These are phyloP conservation scores for Pleurotus giganteus DNA, from an alignment of 768 basidiomycete genomes.

Conservation along the genomic window DNA sequence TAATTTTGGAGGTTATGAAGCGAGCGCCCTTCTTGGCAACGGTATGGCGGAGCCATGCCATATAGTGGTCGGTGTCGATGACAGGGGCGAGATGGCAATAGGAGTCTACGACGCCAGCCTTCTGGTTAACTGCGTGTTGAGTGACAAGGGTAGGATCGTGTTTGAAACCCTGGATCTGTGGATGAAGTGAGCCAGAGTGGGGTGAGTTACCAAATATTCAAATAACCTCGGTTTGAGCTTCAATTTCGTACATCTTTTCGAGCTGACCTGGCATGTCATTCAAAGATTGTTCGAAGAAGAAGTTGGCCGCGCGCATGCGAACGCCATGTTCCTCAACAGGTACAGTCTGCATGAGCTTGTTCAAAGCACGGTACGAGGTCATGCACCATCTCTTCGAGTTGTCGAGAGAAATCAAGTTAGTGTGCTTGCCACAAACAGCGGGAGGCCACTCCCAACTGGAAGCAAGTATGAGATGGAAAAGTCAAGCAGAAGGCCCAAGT, in stretches of 20 bases:
- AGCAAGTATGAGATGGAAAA: conserved; percentile 8
- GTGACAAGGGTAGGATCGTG: conserved; percentile 20
- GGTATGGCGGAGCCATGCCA: conserved; percentile 28
- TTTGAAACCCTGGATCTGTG: conserved; percentile 24
- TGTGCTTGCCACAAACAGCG: conserved; percentile 37
- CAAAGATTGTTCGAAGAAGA: conserved; percentile 29
- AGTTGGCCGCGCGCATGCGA: conserved; percentile 30
- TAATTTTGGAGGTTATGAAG: conserved; percentile 25
- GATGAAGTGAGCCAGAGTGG: background rate
- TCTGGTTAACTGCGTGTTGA: conserved; percentile 25
- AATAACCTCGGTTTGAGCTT: conserved; percentile 7
- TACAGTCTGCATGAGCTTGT: conserved; percentile 19
- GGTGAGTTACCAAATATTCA: background rate
- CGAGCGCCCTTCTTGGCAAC: conserved; percentile 25
- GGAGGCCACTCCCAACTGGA: conserved; percentile 36
- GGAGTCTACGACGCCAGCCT: conserved; percentile 30
- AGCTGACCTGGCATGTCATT: conserved; percentile 25
- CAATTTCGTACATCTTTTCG: conserved; percentile 28
- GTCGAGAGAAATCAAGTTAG: conserved; percentile 30
- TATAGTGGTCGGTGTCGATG: conserved; percentile 35
- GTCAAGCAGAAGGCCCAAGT: background rate
- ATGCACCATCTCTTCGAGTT: conserved; percentile 35
- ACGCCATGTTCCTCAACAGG: conserved; percentile 27
- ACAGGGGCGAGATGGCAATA: conserved; percentile 32
- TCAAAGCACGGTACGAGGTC: conserved; percentile 32